Base-by-base conservation (phyloP, 2,329 filamentous ascomycete species). In the Cordyceps tenuipes region DNA sequence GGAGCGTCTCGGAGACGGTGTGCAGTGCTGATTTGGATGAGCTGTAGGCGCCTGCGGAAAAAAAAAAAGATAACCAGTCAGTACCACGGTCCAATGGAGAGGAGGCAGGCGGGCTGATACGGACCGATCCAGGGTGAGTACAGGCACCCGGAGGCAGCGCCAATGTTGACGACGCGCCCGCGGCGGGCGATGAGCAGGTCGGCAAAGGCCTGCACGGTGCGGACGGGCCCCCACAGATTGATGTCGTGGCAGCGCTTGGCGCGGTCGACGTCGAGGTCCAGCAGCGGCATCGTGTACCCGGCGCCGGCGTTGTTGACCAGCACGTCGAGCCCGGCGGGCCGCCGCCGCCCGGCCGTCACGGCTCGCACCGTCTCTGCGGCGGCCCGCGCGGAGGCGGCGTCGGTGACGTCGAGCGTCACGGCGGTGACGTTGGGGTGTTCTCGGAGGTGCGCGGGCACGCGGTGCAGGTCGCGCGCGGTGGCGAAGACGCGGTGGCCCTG, bases 161-260 rank as follows among this genome's bases (percentile, higher is more conserved):
- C 50, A 15, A 59, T 46, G 49, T 67, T 68, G 46, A 69, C 64
- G 44, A 71, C 59, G 3, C 67, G 64, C 21, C 67, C 68, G 57
- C 65, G 65, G 36, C 67, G 62, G n/a, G 61, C 62, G 44, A 69
- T 66, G 26, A 66, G 57, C 19, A 69, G 61, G 29, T 64, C 65
- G 6, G 64, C 44, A 61, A 77, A 77, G 0, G 69, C 68, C 36
- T 77, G 70, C 6, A 69, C 69, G 41, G 74, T 67, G 17, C 63
- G 61, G 3, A 77, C 63, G 1, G 68, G 61, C 0, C 72, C 74
- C 66, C 73, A 77, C 34, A 77, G 65, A 62, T 80, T 80, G 47
- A 76, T 68, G 8, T 78, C 75, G 62, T 75, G 77, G 55, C 77
- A 63, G 31, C 63, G 64, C 34, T 68, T 70, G 8, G 71, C 73